Conservation (phyloP, 257 asterid species). For the Prunella vulgaris region DNA sequence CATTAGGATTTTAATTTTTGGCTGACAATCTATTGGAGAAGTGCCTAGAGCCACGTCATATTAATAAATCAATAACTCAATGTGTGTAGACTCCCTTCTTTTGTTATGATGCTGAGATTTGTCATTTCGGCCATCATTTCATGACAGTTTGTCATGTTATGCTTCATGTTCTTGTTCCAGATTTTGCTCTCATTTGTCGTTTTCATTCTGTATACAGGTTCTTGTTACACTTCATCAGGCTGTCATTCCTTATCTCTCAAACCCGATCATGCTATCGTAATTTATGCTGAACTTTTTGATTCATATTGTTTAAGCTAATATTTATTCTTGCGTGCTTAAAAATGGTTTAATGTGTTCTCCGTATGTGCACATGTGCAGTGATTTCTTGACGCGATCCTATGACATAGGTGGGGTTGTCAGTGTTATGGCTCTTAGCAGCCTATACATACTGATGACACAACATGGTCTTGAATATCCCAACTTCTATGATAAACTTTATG, state of each 20-base stretch:
- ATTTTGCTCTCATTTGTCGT: background rate
- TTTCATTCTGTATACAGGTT: conserved; percentile 48
- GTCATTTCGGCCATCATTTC: background rate
- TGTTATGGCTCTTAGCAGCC: conserved; percentile 95
- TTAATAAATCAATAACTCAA: background rate
- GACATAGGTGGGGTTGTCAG: conserved; percentile 96
- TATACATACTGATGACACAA: conserved; percentile 83
- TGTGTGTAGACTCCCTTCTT: background rate
- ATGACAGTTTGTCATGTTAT: background rate
- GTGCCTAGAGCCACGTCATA: background rate
- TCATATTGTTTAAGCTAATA: conserved; percentile 13
- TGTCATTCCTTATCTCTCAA: conserved; percentile 78
- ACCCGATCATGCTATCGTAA: conserved; percentile 86
- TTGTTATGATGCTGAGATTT: background rate
- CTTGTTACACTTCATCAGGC: conserved; percentile 67
- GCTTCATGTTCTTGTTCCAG: background rate
- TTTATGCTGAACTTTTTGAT: conserved; percentile 13
- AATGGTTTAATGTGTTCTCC: conserved; percentile 5
- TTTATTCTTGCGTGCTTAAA: conserved; percentile 4
- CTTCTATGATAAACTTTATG: conserved; percentile 87
- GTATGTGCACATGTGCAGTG: conserved; percentile 47
- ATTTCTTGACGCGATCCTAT: conserved; percentile 89
- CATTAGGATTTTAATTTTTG: background rate
- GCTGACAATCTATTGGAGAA: background rate
- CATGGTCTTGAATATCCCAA: conserved; percentile 94